phyloP scores from a whole-genome alignment of 257 asterid species.

The Orobanche coerulescens region DNA sequence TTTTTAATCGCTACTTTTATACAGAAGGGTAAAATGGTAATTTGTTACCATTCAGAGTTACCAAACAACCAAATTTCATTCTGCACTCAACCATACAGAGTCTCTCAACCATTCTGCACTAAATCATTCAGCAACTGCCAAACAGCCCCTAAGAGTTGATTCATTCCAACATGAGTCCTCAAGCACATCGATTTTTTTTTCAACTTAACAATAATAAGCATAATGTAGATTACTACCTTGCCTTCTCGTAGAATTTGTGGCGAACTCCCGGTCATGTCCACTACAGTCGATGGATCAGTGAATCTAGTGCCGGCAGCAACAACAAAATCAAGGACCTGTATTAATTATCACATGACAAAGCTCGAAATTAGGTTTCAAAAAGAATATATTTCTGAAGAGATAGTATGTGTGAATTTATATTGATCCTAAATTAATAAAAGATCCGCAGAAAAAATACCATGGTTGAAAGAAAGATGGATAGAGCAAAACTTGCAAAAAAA shows the following conservation, averaged over 20 bases:
- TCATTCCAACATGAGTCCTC: too few species aligned
- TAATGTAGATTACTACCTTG: conserved; percentile 43
- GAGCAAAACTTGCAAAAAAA: not conserved
- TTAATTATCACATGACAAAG: conserved; percentile 14
- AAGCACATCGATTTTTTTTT: too few species aligned
- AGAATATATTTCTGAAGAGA: not conserved
- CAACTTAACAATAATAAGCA: too few species aligned
- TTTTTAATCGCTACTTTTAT: too few species aligned
- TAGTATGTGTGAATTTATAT: not conserved
- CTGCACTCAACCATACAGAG: too few species aligned
- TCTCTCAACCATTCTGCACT: too few species aligned
- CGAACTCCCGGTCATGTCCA: conserved; percentile 68
- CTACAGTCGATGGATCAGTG: conserved; percentile 89
- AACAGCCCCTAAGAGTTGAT: too few species aligned
- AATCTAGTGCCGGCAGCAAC: conserved; percentile 78
- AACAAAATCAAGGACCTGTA: conserved; percentile 85
- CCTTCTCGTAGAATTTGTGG: conserved; percentile 65
- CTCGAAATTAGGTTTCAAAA: not conserved
- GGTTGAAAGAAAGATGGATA: conserved; percentile 3
- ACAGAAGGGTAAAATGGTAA: too few species aligned
- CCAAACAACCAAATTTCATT: too few species aligned
- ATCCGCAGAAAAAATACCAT: not conserved
- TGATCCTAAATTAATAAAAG: not conserved
- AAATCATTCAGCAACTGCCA: too few species aligned
- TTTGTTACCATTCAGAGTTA: too few species aligned